Evolutionary conservation across 148 eudicot genomes (phyloP), one percentile per base, ranked within the genome.

Genomic region (Camellia sinensis): DNA sequence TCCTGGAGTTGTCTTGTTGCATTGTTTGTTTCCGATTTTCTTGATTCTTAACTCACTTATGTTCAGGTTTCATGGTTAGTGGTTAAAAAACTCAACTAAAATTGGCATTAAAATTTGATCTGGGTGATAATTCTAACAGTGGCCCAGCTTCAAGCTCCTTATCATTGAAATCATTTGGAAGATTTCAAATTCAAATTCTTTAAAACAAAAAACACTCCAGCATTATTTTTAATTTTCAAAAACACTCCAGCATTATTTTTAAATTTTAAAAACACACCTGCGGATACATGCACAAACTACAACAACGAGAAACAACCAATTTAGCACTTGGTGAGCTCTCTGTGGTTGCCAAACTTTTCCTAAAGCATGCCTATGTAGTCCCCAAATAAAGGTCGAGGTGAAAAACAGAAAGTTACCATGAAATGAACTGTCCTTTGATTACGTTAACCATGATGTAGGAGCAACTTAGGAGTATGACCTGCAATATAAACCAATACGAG

Each of bases 381-480:
- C 8, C 40, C 19, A 72, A 72, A 71, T 7, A 43, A 77, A 18
- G 19, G 7, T 41, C 37, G 0, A 9, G 71, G 70, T 68, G 57
- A 9, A 44, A 63, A 46, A 48, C 9, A 53, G 50, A n/a, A 84
- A 9, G 4, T 73, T 88, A 90, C 95, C 93, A 90, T 78, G 91
- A 85, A 78, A 91, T 80, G 80, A 82, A 86, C 76, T 90, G 85
- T 74, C 95, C 91, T 83, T 87, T 91, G 76, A 83, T 84, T 2
- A 89, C 91, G 67, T 88, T 90, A 69, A 90, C 95, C 95, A 91
- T 91, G 76, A 44, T 76, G 18, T 45, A 48, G 63, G 8, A 52
- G 81, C 69, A 77, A 67, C 11, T 69, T 84, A 43, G 4, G 3
- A 79, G 48, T 9, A 67, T 76, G 59, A 59, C 83, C 83, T 82